Percentiles rank a stretch among this genome's conserved stretches.
phyloP scores from a whole-genome alignment of 106 monocot species.

The Hemerocallis citrina region DNA sequence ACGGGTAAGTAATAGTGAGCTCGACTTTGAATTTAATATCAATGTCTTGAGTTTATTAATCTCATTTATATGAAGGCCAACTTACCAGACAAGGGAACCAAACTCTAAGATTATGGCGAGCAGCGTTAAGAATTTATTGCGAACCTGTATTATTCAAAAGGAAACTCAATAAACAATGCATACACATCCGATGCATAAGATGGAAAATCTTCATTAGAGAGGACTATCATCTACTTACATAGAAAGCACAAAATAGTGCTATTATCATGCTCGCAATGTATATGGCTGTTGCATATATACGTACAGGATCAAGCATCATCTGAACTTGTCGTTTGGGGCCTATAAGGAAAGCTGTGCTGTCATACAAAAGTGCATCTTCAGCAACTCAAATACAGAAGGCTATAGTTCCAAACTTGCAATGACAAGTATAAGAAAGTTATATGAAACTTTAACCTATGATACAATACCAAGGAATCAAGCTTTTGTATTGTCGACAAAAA shows the following conservation, averaged over 20 bases:
- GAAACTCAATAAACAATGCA: too few species aligned
- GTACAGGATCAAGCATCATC: constrained; percentile 99
- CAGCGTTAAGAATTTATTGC: constrained; percentile 67
- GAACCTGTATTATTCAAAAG: constrained; percentile 4
- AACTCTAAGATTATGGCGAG: constrained; percentile 86
- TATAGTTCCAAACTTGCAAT: too few species aligned
- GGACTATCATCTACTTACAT: constrained; percentile 47
- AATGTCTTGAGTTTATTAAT: too few species aligned
- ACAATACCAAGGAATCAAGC: too few species aligned
- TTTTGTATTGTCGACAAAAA: too few species aligned
- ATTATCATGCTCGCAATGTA: constrained; percentile 86
- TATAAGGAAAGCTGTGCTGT: constrained; percentile 97
- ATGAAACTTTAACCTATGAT: too few species aligned
- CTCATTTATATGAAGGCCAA: too few species aligned
- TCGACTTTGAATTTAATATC: too few species aligned
- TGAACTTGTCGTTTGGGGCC: constrained; percentile 85
- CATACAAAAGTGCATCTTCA: constrained; percentile 48
- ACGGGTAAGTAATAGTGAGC: too few species aligned
- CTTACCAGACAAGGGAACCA: constrained; percentile 86
- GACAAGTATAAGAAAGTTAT: neutral
- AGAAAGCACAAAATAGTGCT: constrained; percentile 86
- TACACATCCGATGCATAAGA: too few species aligned
- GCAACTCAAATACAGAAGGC: constrained; percentile 11
- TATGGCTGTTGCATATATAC: constrained; percentile 88
- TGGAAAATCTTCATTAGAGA: too few species aligned